These are phyloP conservation scores for Kazachstania bromeliacearum DNA, from an alignment of 805 yeast species.

Conservation along the genomic window DNA sequence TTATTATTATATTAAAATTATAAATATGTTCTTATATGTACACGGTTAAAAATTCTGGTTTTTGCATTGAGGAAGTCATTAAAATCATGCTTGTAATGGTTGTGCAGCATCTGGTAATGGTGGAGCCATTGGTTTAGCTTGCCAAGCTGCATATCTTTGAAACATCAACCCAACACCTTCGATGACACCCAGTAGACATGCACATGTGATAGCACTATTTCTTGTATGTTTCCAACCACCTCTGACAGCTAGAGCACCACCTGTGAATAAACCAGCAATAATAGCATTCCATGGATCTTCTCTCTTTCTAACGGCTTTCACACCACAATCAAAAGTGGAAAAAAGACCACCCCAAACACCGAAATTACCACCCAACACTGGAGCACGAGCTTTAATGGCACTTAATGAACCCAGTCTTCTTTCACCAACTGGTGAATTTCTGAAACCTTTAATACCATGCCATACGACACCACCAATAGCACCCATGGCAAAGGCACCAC, in stretches of 20 bases:
- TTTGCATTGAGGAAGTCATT: no score
- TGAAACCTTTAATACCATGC: slow-evolving; percentile 98
- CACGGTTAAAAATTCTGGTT: no score
- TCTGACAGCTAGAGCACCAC: slow-evolving; percentile 96
- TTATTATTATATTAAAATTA: no score
- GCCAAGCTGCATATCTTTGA: slow-evolving; percentile 81
- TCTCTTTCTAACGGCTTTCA: slow-evolving; percentile 90
- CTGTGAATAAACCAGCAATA: slow-evolving; percentile 94
- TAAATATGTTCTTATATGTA: no score
- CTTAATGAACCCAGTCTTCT: slow-evolving; percentile 80
- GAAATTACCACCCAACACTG: slow-evolving; percentile 96
- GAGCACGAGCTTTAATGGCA: slow-evolving; percentile 93
- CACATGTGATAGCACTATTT: slow-evolving; percentile 95
- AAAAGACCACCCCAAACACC: slow-evolving; percentile 99
- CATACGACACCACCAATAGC: slow-evolving; percentile 96
- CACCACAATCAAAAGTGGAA: slow-evolving; percentile 90
- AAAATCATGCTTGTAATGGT: slow-evolving; percentile 29
- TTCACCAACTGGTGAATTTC: slow-evolving; percentile 96
- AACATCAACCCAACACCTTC: slow-evolving; percentile 98
- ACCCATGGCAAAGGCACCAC: slow-evolving; percentile 99
- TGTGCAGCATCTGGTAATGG: slow-evolving; percentile 40
- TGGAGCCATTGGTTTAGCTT: slow-evolving; percentile 62
- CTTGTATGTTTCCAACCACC: slow-evolving; percentile 98
- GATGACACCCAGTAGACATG: slow-evolving; percentile 88
- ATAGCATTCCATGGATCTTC: slow-evolving; percentile 99